These are phyloP conservation scores for Candida golubevii DNA, from an alignment of 805 yeast species.

Conservation along the genomic window DNA sequence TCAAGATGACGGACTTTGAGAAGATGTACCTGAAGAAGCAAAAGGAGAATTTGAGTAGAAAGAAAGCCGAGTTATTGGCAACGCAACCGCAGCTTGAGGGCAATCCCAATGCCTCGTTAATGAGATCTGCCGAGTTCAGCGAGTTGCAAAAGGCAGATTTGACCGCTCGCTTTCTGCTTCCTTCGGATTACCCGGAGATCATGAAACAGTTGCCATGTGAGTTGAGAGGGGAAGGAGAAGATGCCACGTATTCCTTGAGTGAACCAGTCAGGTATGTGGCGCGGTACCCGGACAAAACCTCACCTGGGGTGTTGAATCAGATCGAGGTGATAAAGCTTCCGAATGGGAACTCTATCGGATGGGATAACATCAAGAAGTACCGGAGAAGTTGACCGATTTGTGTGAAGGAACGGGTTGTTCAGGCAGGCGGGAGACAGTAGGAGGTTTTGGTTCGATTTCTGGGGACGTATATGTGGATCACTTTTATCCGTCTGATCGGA, in stretches of 20 bases:
- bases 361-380: conserved; percentile 41
- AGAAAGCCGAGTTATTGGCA: conserved; percentile 6
- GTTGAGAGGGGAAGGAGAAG: conserved; percentile 21
- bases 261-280: conserved; percentile 33
- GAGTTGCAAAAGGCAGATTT: conserved; percentile 15
- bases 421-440: too few species aligned
- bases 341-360: conserved; percentile 38
- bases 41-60: conserved; percentile 15
- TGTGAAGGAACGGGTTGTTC: too few species aligned
- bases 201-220: conserved; percentile 30
- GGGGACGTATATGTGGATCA: too few species aligned
- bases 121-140: conserved; percentile 5
- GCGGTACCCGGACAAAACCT: conserved; percentile 26
- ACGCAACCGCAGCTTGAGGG: conserved; percentile 4
- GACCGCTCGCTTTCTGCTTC: conserved; percentile 28
- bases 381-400: background rate
- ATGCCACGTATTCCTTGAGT: conserved; percentile 22
- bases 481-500: too few species aligned
- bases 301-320: conserved; percentile 33
- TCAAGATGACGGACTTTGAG: conserved; percentile 38
- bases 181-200: conserved; percentile 32
- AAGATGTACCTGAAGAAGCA: conserved; percentile 22
- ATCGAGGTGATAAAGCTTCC: conserved; percentile 40
- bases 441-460: too few species aligned
- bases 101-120: background rate